Evolutionary conservation across 768 basidiomycete species (phyloP), one percentile per base, ranked within the genome.

Genomic region (Collybia sordida): DNA sequence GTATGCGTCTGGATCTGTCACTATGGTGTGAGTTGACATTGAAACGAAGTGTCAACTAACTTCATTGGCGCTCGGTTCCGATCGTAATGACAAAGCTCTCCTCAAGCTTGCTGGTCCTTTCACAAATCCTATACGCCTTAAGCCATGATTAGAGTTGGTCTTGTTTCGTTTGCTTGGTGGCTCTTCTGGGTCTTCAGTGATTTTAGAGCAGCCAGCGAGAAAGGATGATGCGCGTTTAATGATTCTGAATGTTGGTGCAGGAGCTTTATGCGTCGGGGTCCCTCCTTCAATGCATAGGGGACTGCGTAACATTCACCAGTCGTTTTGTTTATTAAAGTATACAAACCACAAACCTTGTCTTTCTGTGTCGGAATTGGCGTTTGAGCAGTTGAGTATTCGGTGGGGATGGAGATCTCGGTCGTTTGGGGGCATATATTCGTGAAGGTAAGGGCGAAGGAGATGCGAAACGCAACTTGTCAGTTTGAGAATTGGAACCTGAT

Each of bases 81-180:
- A 72, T 15, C 63, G 61, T 41, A 78, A 47, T 2, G 74, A 75
- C 15, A 58, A 62, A 0, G 73, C 74, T 21, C 73, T 67, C 34
- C 76, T 67, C 9, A 74, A 17, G 47, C 75, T 77, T 0, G 74
- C 76, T 19, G 72, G 68, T 4, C 60, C 54, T 22, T 53, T 65
- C 3, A 71, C 67, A 17, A 59, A 57, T 25, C 50, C 40, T 7
- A 39, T 52, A 19, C 50, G 50, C 15, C 7, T 44, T 3, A 23
- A n/a, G n/a, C 27, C 28, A 9, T 38, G 18, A 23, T 37, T 38
- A 31, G 45, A 27, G 14, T 37, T 27, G 8, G 38, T 25, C 23
- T 25, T 38, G 3, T 14, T 35, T 18, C 36, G 24, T 17, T 47
- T 47, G 22, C 23, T 25, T 2, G 45, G 45, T 17, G 21, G 45